Percentiles rank a stretch among this genome's conserved stretches.
Evolutionary conservation across 1,284 basidiomycete genomes (phyloP).

Genomic region (Ganoderma meredithae): DNA sequence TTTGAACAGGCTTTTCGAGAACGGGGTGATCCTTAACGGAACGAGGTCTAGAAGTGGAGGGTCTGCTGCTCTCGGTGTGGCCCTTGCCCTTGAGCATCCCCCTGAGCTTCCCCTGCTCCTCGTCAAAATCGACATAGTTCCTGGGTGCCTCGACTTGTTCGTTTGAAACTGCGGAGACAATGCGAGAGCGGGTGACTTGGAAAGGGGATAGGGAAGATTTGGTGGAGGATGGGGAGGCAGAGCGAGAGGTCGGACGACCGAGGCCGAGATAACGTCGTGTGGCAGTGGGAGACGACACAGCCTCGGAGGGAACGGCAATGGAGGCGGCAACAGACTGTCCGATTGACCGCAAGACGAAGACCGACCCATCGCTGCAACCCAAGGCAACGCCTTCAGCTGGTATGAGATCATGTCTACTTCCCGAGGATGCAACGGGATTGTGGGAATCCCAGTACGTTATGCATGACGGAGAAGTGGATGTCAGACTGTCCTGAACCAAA

Average conservation of each 20-base stretch:
- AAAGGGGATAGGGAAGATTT: conserved; percentile 41
- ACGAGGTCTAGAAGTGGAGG: conserved; percentile 23
- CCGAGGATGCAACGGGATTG: background rate
- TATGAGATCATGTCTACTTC: background rate
- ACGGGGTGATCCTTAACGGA: conserved; percentile 16
- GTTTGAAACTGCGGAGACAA: conserved; percentile 71
- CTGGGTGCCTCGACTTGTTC: conserved; percentile 76
- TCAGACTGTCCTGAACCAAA: conserved; percentile 28
- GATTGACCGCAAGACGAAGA: conserved; percentile 41
- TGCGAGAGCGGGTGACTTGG: conserved; percentile 54
- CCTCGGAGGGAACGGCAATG: conserved; percentile 14
- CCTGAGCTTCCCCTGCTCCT: conserved; percentile 77
- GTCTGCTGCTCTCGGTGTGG: conserved; percentile 50
- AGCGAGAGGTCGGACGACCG: conserved; percentile 41
- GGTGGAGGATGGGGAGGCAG: conserved; percentile 43
- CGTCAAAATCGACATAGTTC: conserved; percentile 80
- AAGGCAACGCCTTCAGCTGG: conserved; percentile 34
- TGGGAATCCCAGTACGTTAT: conserved; percentile 32
- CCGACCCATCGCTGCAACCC: conserved; percentile 46
- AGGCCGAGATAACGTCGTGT: conserved; percentile 39
- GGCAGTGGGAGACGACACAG: conserved; percentile 33
- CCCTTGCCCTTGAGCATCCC: conserved; percentile 66
- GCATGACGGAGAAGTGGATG: conserved; percentile 20
- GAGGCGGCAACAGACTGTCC: conserved; percentile 1
- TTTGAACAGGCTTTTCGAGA: conserved; percentile 16